Base-by-base conservation (phyloP, 176 grass and related monocot species). In the Tillandsia fasciculata region DNA sequence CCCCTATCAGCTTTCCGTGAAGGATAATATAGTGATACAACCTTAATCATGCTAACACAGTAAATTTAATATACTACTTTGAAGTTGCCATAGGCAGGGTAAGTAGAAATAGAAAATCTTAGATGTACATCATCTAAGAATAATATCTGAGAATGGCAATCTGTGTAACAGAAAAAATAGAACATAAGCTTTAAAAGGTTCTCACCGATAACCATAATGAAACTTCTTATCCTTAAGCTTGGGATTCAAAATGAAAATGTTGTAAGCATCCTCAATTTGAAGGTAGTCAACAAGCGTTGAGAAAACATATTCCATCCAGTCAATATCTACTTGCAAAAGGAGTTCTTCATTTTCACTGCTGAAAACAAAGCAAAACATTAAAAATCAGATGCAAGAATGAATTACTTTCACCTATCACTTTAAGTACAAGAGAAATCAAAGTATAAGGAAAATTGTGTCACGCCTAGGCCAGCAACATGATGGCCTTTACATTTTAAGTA, bases 211-310 rank as follows among this genome's bases (percentile, higher is more conserved):
- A 77, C 89, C 93, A 78, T 97, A 97, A 6, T 63, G 82, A 81
- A 66, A 52, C 67, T 26, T 79, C 56, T 85, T 92, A 29, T 74
- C 81, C 68, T 77, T 73, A 49, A 67, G 79, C 56, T 87, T 97
- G 23, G 93, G 89, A 64, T 97, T 97, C 67, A 97, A 84, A 79
- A 97, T 64, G 48, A 97, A 97, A 64, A 97, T 86, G 57, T 92
- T 97, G 80, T 97, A 97, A 68, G 89, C 84, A 79, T 97, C 81
- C 67, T 83, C 86, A 77, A 97, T 90, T 76, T 90, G 89, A 81
- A 97, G 89, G 66, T 97, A 82, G 33, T 92, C 87, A 56, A 90
- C 67, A 72, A 97, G 82, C 27, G 82, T 75, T 54, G 89, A 88
- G 85, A 92, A 90, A 74, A 97, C 58, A 71, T 90, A 88, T 75